Base-by-base conservation (phyloP, 2,329 filamentous ascomycete genomes). In the Verticillium nubilum region DNA sequence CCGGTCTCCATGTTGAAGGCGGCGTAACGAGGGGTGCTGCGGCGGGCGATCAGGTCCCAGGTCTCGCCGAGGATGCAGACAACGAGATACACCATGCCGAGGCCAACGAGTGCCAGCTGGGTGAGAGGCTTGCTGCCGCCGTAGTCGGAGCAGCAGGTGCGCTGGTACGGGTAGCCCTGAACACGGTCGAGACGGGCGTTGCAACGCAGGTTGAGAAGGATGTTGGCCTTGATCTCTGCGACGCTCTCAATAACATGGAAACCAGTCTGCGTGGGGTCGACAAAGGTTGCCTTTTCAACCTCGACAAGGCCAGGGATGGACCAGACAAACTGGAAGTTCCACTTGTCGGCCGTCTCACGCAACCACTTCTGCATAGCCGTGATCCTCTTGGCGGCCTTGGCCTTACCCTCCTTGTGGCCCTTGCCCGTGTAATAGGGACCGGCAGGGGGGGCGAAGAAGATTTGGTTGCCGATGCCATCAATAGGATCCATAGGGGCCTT, bases 191-290 rank as follows among this genome's bases (percentile, higher is more conserved):
- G 73, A 66, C 63, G 75, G 61, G 68, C 77, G 69, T 62, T 86
- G 68, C 84, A 86, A 54, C 80, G 77, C 19, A 78, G 67, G 62
- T 82, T 83, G 47, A 86, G 73, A 0, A 85, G 64, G 15, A 84
- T 70, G 68, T 58, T 72, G 54, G 66, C 76, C 67, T 67, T 74
- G 67, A 62, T 68, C 50, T 71, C 68, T 3, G 69, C 67, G 23
- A 71, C 65, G 0, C 64, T 60, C 54, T 70, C 66, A 37, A 67
- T 67, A 13, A 71, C 72, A 53, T 76, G 73, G 7, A 74, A 66
- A 3, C 70, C 61, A 2, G 68, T 70, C 1, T 59, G 54, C 0
- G 59, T 54, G 15, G 55, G 67, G 31, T 70, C 67, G n/a, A 64
- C 64, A 29, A 61, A 57, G 42, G 57, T 33, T 1, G 64, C 66